phyloP scores from a whole-genome alignment of 1,284 basidiomycete genomes.

The Ceratobasidium sp. region DNA sequence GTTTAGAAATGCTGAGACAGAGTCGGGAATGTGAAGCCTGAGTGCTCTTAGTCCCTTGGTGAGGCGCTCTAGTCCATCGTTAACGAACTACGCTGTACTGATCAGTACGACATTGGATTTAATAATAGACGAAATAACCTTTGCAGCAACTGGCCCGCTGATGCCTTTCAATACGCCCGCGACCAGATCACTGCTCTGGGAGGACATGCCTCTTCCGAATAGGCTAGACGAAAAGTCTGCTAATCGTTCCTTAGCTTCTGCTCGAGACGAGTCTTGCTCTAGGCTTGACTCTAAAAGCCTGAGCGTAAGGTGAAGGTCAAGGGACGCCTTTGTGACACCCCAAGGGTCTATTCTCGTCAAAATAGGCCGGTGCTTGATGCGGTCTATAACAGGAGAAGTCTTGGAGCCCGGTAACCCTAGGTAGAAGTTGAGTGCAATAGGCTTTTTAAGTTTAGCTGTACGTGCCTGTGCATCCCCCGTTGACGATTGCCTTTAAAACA shows the following conservation, averaged over 20 bases:
- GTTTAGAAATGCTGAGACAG: constrained; percentile 61
- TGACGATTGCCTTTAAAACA: constrained; percentile 35
- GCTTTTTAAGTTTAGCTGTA: neutral
- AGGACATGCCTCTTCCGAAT: constrained; percentile 76
- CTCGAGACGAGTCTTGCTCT: constrained; percentile 66
- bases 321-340: constrained; percentile 81
- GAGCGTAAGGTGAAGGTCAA: constrained; percentile 79
- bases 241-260: constrained; percentile 62
- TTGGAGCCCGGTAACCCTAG: constrained; percentile 27
- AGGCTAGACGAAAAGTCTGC: constrained; percentile 74
- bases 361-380: constrained; percentile 45
- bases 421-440: neutral
- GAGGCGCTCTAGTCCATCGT: constrained; percentile 77
- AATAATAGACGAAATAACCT: constrained; percentile 62
- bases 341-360: constrained; percentile 76
- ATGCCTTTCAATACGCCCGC: constrained; percentile 80
- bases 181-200: constrained; percentile 82
- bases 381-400: constrained; percentile 34
- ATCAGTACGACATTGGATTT: constrained; percentile 11
- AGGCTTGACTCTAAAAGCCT: constrained; percentile 77
- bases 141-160: constrained; percentile 71
- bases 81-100: constrained; percentile 70
- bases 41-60: constrained; percentile 67
- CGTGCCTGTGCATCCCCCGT: constrained; percentile 33
- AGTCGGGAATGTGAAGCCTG: constrained; percentile 48